These are phyloP conservation scores for Exserohilum rostratum DNA, from an alignment of 2,329 filamentous ascomycete genomes.

Conservation along the genomic window DNA sequence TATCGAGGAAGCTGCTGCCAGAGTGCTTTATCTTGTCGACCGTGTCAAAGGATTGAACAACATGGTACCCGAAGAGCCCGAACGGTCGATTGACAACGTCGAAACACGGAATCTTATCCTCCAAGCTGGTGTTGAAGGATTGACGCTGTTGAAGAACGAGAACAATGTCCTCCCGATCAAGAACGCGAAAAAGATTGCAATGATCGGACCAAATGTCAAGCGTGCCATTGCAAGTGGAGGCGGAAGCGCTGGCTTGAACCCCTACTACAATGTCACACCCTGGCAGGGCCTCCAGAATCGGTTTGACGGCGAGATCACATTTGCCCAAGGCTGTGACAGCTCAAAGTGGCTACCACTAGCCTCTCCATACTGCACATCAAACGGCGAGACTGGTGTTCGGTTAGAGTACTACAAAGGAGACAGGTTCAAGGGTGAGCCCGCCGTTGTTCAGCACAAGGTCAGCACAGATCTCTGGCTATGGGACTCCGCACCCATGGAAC, in stretches of 20 bases:
- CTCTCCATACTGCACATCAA: conserved; percentile 63
- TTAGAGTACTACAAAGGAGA: conserved; percentile 71
- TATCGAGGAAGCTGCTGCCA: conserved; percentile 53
- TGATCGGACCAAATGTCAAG: conserved; percentile 72
- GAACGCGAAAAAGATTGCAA: conserved; percentile 63
- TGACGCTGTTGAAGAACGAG: conserved; percentile 70
- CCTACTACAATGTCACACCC: conserved; percentile 70
- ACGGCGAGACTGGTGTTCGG: conserved; percentile 65
- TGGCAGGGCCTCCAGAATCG: conserved; percentile 65
- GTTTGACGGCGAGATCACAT: conserved; percentile 62
- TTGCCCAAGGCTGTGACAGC: conserved; percentile 67
- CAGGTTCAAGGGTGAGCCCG: conserved; percentile 64
- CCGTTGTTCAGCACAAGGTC: conserved; percentile 63
- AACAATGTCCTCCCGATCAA: conserved; percentile 64
- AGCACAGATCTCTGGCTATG: conserved; percentile 73
- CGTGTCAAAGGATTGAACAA: conserved; percentile 65
- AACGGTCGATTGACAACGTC: conserved; percentile 59
- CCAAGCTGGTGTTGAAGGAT: conserved; percentile 65
- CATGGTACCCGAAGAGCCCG: conserved; percentile 62
- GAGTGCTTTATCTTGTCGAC: conserved; percentile 67
- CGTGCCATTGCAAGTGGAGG: conserved; percentile 71
- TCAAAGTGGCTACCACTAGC: conserved; percentile 70
- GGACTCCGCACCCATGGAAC: conserved; percentile 69
- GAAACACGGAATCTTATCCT: conserved; percentile 67
- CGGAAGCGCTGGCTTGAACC: conserved; percentile 71